These are phyloP conservation scores for Jatropha multifida DNA, from an alignment of 441 rosid genomes.

Conservation along the genomic window DNA sequence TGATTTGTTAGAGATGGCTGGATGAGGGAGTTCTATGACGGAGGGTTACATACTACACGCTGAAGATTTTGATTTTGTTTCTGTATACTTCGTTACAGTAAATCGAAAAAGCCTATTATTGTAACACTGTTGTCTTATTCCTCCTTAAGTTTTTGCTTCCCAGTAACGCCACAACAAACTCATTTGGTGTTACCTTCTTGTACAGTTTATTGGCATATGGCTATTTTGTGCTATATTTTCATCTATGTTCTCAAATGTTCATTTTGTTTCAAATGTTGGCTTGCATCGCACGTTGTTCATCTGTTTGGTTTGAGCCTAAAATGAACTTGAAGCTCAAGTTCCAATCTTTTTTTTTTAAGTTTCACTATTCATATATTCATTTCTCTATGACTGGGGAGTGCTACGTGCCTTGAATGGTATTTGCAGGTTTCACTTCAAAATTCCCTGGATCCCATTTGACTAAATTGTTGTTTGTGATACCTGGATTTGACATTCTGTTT, in stretches of 20 bases:
- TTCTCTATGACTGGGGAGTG: not conserved
- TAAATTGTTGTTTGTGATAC: not conserved
- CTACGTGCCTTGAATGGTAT: not conserved
- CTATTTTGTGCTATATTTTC: not conserved
- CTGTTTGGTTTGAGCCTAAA: not conserved
- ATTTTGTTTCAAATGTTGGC: not conserved
- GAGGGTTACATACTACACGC: not conserved
- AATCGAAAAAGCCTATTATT: not conserved
- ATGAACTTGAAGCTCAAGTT: not conserved
- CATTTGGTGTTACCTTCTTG: not conserved
- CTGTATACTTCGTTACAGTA: not conserved
- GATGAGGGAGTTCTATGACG: not conserved
- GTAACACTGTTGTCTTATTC: not conserved
- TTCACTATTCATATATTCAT: not conserved
- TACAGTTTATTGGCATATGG: not conserved
- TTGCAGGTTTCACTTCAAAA: not conserved
- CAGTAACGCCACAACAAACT: not conserved
- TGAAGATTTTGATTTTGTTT: not conserved
- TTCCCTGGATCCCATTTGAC: conserved; percentile 3
- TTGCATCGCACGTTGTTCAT: not conserved
- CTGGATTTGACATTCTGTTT: not conserved
- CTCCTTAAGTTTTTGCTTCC: not conserved
- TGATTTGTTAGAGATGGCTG: not conserved
- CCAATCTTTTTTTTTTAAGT: not conserved
- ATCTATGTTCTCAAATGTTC: not conserved